These are phyloP conservation scores for Camelina hispida DNA, from an alignment of 345 rosid genomes.

Conservation along the genomic window DNA sequence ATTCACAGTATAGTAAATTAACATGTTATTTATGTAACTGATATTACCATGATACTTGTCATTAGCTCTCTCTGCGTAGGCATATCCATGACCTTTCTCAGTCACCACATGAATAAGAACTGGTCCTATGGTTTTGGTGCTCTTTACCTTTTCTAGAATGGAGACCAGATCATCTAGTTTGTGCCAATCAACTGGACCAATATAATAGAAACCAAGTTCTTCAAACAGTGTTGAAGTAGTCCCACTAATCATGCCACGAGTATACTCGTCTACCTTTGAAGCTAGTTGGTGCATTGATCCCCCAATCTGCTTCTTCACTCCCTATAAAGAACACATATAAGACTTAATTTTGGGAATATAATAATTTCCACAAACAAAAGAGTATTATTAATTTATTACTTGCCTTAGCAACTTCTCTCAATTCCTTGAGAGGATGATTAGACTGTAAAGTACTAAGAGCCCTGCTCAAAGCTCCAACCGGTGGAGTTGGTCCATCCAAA, in stretches of 20 bases:
- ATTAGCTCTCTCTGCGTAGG: background rate
- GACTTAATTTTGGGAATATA: background rate
- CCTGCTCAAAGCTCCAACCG: slow-evolving; percentile 98
- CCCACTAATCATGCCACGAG: slow-evolving; percentile 96
- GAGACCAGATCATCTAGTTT: background rate
- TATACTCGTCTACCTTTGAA: slow-evolving; percentile 79
- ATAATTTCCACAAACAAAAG: background rate
- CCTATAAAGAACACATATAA: slow-evolving; percentile 50
- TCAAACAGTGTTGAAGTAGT: slow-evolving; percentile 88
- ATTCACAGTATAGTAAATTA: background rate
- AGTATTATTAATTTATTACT: slow-evolving; percentile 21
- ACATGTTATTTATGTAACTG: background rate
- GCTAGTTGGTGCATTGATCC: background rate
- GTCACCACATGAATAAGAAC: background rate
- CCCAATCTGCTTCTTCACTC: slow-evolving; percentile 71
- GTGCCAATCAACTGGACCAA: background rate
- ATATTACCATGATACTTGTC: background rate
- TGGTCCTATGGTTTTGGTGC: background rate
- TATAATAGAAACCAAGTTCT: slow-evolving; percentile 90
- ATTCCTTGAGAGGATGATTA: slow-evolving; percentile 79
- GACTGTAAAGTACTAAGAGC: slow-evolving; percentile 91
- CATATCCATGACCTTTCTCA: background rate
- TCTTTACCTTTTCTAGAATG: background rate
- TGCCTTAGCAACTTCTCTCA: slow-evolving; percentile 94
- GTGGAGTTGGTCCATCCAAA: slow-evolving; percentile 87